Percentiles rank a stretch among this genome's conserved stretches.
Conservation (phyloP, 2,329 filamentous ascomycete species). For the Diplocarpon rosae region DNA sequence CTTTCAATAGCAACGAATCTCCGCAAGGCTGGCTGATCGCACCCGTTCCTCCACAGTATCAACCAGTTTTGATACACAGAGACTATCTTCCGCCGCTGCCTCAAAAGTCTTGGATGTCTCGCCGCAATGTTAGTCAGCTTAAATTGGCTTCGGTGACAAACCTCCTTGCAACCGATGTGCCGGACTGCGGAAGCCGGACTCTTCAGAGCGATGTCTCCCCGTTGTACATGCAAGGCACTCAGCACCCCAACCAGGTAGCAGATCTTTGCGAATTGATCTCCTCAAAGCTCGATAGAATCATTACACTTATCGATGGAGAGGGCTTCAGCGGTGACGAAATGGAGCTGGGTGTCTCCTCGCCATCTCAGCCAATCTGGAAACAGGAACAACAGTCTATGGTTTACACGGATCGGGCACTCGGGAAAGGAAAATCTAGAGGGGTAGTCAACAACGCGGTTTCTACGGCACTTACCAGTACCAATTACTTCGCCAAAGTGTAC, state of each 20-base stretch:
- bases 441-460: conserved; percentile 28
- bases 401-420: conserved; percentile 9
- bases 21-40: conserved; percentile 15
- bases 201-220: conserved; percentile 35
- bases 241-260: conserved; percentile 36
- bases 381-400: conserved; percentile 18
- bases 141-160: conserved; percentile 20
- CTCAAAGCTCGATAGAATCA: conserved; percentile 52
- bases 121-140: conserved; percentile 15
- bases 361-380: conserved; percentile 13
- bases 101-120: conserved; percentile 9
- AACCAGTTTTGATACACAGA: conserved; percentile 15
- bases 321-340: conserved; percentile 40
- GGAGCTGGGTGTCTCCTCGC: conserved; percentile 32
- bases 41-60: conserved; percentile 13
- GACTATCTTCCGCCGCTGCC: conserved; percentile 13
- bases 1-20: conserved; percentile 5
- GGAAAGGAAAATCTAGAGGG: conserved; percentile 26
- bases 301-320: conserved; percentile 63
- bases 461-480: conserved; percentile 35
- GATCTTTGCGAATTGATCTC: conserved; percentile 48
- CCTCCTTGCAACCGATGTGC: conserved; percentile 29
- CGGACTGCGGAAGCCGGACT: conserved; percentile 28
- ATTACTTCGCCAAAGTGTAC: conserved; percentile 66
- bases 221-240: conserved; percentile 33